Conservation (phyloP, 2,329 filamentous ascomycete species). For the Diaporthe sp. region DNA sequence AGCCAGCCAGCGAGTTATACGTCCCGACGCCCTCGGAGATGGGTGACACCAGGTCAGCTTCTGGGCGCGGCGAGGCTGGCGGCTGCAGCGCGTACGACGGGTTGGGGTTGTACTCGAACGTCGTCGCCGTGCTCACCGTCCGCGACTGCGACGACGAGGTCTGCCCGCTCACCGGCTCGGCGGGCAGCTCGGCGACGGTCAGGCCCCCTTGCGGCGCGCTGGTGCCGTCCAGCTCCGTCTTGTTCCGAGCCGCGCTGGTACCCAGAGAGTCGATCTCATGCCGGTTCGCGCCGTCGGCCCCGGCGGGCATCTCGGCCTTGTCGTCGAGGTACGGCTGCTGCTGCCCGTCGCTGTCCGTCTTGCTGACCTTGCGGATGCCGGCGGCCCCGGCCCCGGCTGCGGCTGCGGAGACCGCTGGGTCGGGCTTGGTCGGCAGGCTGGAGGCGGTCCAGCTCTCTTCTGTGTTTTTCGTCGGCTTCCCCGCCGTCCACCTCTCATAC, state of each 20-base stretch:
- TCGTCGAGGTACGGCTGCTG: constrained; percentile 8
- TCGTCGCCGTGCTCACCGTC: constrained; percentile 1
- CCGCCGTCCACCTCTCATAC: constrained; percentile 9
- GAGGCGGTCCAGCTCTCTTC: neutral
- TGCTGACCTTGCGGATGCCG: neutral
- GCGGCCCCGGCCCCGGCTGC: neutral
- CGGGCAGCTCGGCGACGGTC: constrained; percentile 19
- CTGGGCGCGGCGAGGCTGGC: neutral
- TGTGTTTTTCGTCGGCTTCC: neutral
- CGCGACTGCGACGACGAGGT: neutral
- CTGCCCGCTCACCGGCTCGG: constrained; percentile 15
- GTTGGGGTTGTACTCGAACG: constrained; percentile 19
- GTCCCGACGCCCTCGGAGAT: constrained; percentile 1
- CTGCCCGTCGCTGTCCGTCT: neutral
- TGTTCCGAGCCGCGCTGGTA: neutral
- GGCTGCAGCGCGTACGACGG: constrained; percentile 18
- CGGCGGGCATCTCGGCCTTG: constrained; percentile 26
- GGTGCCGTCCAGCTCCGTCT: neutral
- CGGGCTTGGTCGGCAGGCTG: neutral
- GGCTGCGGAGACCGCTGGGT: neutral
- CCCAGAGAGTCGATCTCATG: constrained; percentile 1
- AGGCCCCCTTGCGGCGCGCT: neutral
- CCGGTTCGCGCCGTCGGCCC: neutral
- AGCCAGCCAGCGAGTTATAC: neutral
- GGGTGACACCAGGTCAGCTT: neutral